Evolutionary conservation across 176 grass and related monocot genomes (phyloP).

Genomic region (Rhynchospora tenuis): DNA sequence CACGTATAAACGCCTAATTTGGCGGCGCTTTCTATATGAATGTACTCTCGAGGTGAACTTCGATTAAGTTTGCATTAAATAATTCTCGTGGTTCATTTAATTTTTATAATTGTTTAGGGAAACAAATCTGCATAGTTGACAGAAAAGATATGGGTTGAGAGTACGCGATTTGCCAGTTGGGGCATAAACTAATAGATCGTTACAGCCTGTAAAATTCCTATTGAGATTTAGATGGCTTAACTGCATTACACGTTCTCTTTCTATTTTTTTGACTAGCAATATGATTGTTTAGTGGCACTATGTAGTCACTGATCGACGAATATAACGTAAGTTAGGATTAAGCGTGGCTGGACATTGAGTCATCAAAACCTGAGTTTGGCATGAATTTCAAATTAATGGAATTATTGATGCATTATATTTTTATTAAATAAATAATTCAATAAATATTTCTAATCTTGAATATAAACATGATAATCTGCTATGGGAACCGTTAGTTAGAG

Average conservation of each 20-base stretch:
- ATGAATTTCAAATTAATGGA: background rate
- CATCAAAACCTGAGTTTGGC: too few species aligned
- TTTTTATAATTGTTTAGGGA: background rate
- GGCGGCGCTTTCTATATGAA: background rate
- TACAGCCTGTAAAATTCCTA: background rate
- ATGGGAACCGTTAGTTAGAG: background rate
- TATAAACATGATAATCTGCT: background rate
- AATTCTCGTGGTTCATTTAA: background rate
- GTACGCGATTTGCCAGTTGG: background rate
- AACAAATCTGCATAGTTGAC: constrained; percentile 15
- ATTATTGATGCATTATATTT: background rate
- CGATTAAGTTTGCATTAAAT: background rate
- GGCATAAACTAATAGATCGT: background rate
- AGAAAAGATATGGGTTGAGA: background rate
- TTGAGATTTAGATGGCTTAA: constrained; percentile 6
- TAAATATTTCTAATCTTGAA: background rate
- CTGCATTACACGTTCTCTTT: constrained; percentile 7
- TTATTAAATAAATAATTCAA: background rate
- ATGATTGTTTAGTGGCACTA: background rate
- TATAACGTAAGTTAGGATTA: background rate
- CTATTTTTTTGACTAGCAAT: background rate
- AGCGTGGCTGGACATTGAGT: background rate
- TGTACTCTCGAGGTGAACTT: background rate
- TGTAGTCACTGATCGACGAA: background rate
- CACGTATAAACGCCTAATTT: background rate